Percentiles rank a stretch among this genome's conserved stretches.
Conservation (phyloP, 495 filamentous ascomycete species). For the Lichenothelia convexa region DNA sequence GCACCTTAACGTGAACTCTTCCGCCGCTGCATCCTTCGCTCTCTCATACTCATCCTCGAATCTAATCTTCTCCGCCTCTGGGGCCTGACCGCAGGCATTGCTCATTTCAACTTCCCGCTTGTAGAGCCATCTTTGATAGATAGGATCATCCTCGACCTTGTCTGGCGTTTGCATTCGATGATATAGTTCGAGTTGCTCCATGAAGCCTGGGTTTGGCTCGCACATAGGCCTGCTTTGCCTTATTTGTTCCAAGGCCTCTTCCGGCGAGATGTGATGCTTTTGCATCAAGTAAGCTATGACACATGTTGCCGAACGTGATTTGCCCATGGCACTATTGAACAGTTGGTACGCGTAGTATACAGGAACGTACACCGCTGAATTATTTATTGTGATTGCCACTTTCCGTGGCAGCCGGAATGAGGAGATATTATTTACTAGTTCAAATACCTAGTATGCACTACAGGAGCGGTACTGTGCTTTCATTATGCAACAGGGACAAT, state of each 20-base stretch:
- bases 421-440: too few species aligned
- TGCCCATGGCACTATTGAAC: constrained; percentile 86
- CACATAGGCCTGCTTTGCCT: constrained; percentile 48
- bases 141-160: constrained; percentile 45
- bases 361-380: too few species aligned
- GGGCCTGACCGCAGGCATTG: constrained; percentile 49
- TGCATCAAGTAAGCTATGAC: constrained; percentile 75
- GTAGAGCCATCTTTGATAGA: constrained; percentile 83
- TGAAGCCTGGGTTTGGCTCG: constrained; percentile 79
- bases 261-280: constrained; percentile 33
- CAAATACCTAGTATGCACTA: too few species aligned
- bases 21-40: constrained; percentile 7
- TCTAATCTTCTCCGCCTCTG: constrained; percentile 41
- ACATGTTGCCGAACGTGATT: constrained; percentile 74
- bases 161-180: constrained; percentile 59
- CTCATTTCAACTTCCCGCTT: constrained; percentile 57
- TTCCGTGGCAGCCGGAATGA: too few species aligned
- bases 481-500: too few species aligned
- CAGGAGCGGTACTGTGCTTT: too few species aligned
- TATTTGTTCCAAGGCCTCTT: constrained; percentile 43
- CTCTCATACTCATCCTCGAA: constrained; percentile 80
- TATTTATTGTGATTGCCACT: too few species aligned
- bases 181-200: constrained; percentile 72
- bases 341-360: not conserved
- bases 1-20: constrained; percentile 30